phyloP scores from a whole-genome alignment of 495 filamentous ascomycete species.

The Xylaria cubensis region DNA sequence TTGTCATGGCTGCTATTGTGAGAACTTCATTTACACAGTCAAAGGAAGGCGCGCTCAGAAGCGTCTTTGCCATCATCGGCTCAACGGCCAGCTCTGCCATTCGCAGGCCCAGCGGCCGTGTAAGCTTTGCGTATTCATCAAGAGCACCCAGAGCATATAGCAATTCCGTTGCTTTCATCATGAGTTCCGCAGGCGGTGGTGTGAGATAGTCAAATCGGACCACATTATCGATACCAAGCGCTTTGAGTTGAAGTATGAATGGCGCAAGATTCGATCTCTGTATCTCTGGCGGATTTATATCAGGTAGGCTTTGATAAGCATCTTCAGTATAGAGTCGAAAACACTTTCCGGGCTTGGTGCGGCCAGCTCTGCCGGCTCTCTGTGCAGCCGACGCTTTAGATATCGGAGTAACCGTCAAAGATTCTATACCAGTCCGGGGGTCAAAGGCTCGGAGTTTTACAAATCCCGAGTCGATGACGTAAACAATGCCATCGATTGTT shows the following conservation, averaged over 20 bases:
- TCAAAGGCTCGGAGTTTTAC: conserved; percentile 92
- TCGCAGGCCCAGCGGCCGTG: conserved; percentile 80
- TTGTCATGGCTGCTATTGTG: conserved; percentile 94
- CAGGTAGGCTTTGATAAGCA: conserved; percentile 70
- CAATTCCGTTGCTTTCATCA: conserved; percentile 87
- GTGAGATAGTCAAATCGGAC: conserved; percentile 90
- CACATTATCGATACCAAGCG: conserved; percentile 95
- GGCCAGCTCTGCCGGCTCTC: conserved; percentile 87
- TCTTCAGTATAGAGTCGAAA: conserved; percentile 90
- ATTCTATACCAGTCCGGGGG: conserved; percentile 86
- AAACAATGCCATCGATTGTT: conserved; percentile 92
- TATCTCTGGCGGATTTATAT: conserved; percentile 85
- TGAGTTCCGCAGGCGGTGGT: conserved; percentile 83
- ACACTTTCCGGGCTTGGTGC: conserved; percentile 93
- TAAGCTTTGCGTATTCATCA: conserved; percentile 90
- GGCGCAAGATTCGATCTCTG: conserved; percentile 93
- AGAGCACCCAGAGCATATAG: conserved; percentile 89
- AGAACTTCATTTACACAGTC: conserved; percentile 85
- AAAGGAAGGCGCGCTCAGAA: conserved; percentile 79
- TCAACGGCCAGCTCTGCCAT: conserved; percentile 97
- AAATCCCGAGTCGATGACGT: conserved; percentile 91
- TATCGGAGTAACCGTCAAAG: conserved; percentile 82
- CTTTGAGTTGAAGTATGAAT: conserved; percentile 91
- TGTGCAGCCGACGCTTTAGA: conserved; percentile 94
- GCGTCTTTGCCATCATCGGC: conserved; percentile 94